These are phyloP conservation scores for Wickerhamomyces rabaulensis DNA, from an alignment of 805 yeast genomes.

Conservation along the genomic window DNA sequence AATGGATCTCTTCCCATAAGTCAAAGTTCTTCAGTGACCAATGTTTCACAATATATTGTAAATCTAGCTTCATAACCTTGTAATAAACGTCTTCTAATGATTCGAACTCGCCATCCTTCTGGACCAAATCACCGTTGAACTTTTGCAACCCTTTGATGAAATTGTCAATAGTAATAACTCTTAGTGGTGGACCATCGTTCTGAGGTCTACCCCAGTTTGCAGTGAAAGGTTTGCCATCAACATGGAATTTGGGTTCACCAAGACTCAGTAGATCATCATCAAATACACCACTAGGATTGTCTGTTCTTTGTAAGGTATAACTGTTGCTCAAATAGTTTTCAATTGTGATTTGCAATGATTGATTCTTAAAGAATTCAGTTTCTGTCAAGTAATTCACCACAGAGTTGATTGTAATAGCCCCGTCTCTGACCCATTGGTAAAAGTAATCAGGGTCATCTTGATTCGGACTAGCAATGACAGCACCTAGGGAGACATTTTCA, in stretches of 20 bases:
- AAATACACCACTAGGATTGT: constrained; percentile 65
- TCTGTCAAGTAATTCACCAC: constrained; percentile 54
- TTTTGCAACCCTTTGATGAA: constrained; percentile 42
- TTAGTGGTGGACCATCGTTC: constrained; percentile 87
- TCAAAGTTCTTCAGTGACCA: constrained; percentile 77
- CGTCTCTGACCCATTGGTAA: constrained; percentile 88
- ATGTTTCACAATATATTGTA: constrained; percentile 50
- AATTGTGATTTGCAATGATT: constrained; percentile 28
- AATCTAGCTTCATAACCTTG: constrained; percentile 61
- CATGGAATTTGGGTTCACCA: constrained; percentile 87
- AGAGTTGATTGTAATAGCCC: constrained; percentile 72
- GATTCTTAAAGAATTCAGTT: constrained; percentile 18
- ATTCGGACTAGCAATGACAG: constrained; percentile 84
- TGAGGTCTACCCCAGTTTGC: constrained; percentile 93
- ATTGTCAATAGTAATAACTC: constrained; percentile 59
- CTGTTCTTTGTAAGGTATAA: constrained; percentile 53
- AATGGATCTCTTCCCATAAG: constrained; percentile 85
- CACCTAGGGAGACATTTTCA: constrained; percentile 53
- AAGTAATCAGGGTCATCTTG: constrained; percentile 67
- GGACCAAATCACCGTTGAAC: constrained; percentile 26
- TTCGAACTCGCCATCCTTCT: constrained; percentile 22
- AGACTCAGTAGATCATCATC: constrained; percentile 45
- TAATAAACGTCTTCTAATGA: constrained; percentile 34
- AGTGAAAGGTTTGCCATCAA: constrained; percentile 57
- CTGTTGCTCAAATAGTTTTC: constrained; percentile 62